phyloP scores from a whole-genome alignment of 257 asterid species.

The Gynochthodes officinalis region DNA sequence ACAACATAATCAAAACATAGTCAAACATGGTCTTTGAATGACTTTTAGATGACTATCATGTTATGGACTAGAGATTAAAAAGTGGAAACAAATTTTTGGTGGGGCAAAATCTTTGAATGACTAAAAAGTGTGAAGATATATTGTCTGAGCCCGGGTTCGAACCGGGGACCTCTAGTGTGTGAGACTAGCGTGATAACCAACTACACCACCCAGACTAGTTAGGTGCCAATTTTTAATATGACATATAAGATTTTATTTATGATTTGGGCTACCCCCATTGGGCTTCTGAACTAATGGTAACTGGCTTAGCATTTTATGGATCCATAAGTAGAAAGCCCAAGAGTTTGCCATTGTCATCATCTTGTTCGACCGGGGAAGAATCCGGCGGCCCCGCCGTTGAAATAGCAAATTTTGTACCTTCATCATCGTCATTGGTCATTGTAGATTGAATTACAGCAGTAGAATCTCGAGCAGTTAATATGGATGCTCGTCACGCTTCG shows the following conservation, averaged over 20 bases:
- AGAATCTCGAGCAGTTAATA: background rate
- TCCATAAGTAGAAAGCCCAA: background rate
- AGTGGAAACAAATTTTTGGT: too few species aligned
- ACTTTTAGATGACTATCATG: too few species aligned
- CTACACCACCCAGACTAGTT: slow-evolving; percentile 98
- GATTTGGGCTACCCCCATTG: too few species aligned
- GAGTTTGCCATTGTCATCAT: background rate
- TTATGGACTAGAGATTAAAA: too few species aligned
- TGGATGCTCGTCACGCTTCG: slow-evolving; percentile 88
- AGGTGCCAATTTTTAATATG: too few species aligned
- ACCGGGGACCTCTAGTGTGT: slow-evolving; percentile 99
- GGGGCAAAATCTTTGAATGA: too few species aligned
- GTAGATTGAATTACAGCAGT: background rate
- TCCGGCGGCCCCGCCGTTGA: slow-evolving; percentile 4
- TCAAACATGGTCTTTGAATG: too few species aligned
- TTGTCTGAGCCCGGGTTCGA: slow-evolving; percentile 99
- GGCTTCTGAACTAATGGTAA: too few species aligned
- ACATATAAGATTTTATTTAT: too few species aligned
- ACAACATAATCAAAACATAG: too few species aligned
- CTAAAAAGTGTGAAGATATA: too few species aligned
- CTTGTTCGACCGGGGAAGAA: background rate
- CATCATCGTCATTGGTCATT: background rate
- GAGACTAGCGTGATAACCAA: slow-evolving; percentile 99
- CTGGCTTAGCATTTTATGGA: background rate
- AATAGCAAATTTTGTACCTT: background rate